Base-by-base conservation (phyloP, 2,329 filamentous ascomycete species). In the Aspergillus terreus region DNA sequence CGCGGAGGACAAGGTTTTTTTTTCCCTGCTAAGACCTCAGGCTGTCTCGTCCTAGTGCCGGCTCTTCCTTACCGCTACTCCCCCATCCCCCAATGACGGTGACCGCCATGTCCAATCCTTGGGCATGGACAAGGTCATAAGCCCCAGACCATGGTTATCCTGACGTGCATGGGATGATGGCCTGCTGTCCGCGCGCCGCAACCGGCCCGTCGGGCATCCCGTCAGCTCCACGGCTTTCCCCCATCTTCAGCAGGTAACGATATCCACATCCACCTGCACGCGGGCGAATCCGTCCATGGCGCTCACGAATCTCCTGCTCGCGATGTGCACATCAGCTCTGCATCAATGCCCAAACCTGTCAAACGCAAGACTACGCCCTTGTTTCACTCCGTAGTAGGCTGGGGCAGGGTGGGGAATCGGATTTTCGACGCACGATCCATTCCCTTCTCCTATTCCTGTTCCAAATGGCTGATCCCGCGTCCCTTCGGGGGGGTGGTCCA, bases 171-270 rank as follows among this genome's bases (percentile, higher is more conserved):
- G 42, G 48, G 58, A 54, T 59, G 50, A 54, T 59, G 50, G 46
- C 25, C 41, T 54, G 43, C 51, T 56, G 58, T 56, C 59, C 55
- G 56, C 57, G 57, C 53, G 53, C 54, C 52, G 56, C 56, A 59
- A 49, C 54, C 60, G 59, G 59, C 51, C 59, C 61, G 60, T 63
- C 54, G 53, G 57, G 46, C 55, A 49, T 62, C 50, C 58, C 52
- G 53, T 52, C 56, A 58, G 58, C 57, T 58, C 58, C 58, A 59
- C 54, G 56, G 45, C 44, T 56, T 53, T 48, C 27, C 53, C 36
- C 48, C 54, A 46, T 46, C 52, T 44, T 46, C 43, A 49, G 23
- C 45, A 52, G 42, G 35, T 47, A 48, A 19, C 41, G 47, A 49
- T 57, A 60, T 61, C 57, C 57, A 60, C 57, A 47, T 51, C 54